Conservation (phyloP, 148 eudicot genomes). For the Simmondsia chinensis region DNA sequence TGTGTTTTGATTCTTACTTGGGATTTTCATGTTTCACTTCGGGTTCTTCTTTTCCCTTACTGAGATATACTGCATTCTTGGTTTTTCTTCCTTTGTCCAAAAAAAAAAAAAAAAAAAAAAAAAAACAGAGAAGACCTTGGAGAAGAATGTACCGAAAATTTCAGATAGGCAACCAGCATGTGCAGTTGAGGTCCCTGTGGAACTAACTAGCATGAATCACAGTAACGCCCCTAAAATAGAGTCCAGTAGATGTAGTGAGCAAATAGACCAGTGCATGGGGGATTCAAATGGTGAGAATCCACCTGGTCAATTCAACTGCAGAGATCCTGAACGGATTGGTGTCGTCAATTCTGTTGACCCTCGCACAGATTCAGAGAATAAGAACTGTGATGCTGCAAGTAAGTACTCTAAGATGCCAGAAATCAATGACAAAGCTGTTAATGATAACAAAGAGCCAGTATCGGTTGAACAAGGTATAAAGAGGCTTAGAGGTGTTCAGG, state of each 20-base stretch:
- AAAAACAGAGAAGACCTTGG: conserved; percentile 9
- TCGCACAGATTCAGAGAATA: conserved; percentile 9
- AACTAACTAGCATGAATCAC: conserved; percentile 11
- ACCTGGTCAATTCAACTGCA: background rate
- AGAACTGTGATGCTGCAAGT: conserved; percentile 12
- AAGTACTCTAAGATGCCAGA: conserved; percentile 11
- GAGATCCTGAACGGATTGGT: background rate
- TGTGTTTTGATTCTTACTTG: no score
- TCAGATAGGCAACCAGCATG: conserved; percentile 9
- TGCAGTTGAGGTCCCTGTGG: conserved; percentile 16
- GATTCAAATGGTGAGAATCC: conserved; percentile 8
- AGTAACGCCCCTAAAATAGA: conserved; percentile 8
- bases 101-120: no score
- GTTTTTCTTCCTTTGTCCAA: no score
- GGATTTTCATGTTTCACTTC: no score
- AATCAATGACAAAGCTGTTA: conserved; percentile 4
- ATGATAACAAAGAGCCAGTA: conserved; percentile 13
- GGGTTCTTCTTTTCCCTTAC: no score
- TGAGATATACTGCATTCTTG: no score
- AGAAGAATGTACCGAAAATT: conserved; percentile 4
- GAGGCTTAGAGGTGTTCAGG: conserved; percentile 23
- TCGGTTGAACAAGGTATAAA: conserved; percentile 24
- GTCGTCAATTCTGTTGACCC: conserved; percentile 4
- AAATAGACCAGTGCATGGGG: conserved; percentile 1
- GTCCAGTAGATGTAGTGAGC: conserved; percentile 4